Evolutionary conservation across 2,329 filamentous ascomycete genomes (phyloP).

Genomic region (Claviceps fusiformis): DNA sequence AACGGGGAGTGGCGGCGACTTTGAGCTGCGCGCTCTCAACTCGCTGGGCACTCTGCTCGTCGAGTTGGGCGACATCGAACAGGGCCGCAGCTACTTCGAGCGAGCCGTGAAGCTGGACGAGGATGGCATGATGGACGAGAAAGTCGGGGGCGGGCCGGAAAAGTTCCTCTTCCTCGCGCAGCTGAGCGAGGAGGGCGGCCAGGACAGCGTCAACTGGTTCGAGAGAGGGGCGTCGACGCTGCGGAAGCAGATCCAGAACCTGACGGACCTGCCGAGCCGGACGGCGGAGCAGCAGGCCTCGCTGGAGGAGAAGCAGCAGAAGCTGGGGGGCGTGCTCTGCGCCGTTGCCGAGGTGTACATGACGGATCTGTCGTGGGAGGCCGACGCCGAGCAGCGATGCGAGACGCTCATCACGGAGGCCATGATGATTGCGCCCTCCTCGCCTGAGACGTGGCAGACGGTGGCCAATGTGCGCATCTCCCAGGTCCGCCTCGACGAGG

Average conservation of each 20-base stretch:
- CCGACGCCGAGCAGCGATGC: slow-evolving; percentile 78
- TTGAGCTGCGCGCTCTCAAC: slow-evolving; percentile 53
- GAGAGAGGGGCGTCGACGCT: slow-evolving; percentile 60
- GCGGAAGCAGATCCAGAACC: slow-evolving; percentile 52
- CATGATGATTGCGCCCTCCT: slow-evolving; percentile 66
- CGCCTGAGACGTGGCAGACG: slow-evolving; percentile 86
- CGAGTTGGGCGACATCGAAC: slow-evolving; percentile 68
- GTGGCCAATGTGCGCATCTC: slow-evolving; percentile 89
- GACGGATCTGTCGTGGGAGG: slow-evolving; percentile 91
- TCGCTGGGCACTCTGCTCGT: slow-evolving; percentile 71
- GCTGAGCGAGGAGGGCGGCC: slow-evolving; percentile 58
- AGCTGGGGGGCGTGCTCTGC: slow-evolving; percentile 83
- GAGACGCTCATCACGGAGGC: slow-evolving; percentile 85
- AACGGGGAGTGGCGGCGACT: slow-evolving; percentile 31
- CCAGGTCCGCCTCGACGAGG: slow-evolving; percentile 67
- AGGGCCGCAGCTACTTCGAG: slow-evolving; percentile 58
- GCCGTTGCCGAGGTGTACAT: slow-evolving; percentile 95
- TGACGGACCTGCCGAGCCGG: slow-evolving; percentile 35
- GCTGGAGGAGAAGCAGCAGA: slow-evolving; percentile 57
- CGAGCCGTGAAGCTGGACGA: slow-evolving; percentile 64
- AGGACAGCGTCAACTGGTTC: slow-evolving; percentile 54
- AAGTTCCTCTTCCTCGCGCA: slow-evolving; percentile 95
- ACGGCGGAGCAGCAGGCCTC: slow-evolving; percentile 26
- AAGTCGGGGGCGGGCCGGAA: slow-evolving; percentile 69
- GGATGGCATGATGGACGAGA: slow-evolving; percentile 56